These are phyloP conservation scores for Dendrobium officinale DNA, from an alignment of 106 monocot genomes.

Conservation along the genomic window DNA sequence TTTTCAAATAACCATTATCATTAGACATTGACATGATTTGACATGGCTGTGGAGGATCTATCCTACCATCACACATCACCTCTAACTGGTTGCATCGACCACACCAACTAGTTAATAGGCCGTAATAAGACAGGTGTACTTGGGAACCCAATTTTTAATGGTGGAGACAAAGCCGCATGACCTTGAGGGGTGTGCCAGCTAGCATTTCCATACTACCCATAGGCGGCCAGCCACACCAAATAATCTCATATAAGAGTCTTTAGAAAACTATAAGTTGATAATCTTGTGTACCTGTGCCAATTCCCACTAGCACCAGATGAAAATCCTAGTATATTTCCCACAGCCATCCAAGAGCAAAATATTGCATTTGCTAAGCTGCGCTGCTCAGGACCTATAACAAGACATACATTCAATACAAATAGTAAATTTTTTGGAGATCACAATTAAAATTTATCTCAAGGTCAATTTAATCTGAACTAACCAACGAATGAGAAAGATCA, in stretches of 20 bases:
- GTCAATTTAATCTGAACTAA: neutral
- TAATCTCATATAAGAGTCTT: neutral
- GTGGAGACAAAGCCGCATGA: too few relatives aligned
- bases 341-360: constrained; percentile 99
- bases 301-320: constrained; percentile 85
- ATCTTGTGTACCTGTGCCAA: constrained; percentile 70
- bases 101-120: too few relatives aligned
- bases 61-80: too few relatives aligned
- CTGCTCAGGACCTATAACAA: constrained; percentile 65
- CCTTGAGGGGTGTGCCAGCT: too few relatives aligned
- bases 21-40: too few relatives aligned
- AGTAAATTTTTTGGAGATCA: neutral
- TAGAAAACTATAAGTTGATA: neutral
- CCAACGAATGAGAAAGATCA: constrained; percentile 10
- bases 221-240: too few relatives aligned
- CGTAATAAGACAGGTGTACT: too few relatives aligned
- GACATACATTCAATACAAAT: constrained; percentile 2
- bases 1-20: too few relatives aligned
- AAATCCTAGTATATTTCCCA: constrained; percentile 96
- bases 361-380: constrained; percentile 89
- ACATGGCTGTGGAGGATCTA: too few relatives aligned
- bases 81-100: too few relatives aligned
- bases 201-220: too few relatives aligned
- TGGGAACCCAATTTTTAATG: too few relatives aligned
- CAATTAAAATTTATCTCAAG: neutral